Conservation (phyloP, 148 eudicot species). For the Fagopyrum esculentum region DNA sequence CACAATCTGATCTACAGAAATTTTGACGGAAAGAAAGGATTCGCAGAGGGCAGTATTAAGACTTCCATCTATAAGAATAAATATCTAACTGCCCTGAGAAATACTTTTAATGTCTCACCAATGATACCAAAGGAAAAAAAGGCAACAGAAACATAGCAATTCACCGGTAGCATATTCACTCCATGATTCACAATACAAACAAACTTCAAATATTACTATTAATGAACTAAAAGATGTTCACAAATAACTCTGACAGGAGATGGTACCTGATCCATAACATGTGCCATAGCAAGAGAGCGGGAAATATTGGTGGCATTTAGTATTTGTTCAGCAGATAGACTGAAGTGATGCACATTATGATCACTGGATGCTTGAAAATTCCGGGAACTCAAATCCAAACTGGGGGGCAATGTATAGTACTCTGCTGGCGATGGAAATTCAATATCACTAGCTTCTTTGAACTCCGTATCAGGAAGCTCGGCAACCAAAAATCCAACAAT, state of each 20-base stretch:
- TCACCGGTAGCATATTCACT: neutral
- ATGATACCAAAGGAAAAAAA: neutral
- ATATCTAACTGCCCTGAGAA: neutral
- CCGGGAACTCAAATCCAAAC: conserved; percentile 33
- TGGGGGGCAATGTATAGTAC: conserved; percentile 43
- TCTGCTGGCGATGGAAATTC: conserved; percentile 36
- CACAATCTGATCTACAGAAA: neutral
- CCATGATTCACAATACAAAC: neutral
- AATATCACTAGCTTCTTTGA: conserved; percentile 32
- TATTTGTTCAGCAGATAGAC: conserved; percentile 69
- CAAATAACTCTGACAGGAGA: neutral
- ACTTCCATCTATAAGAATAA: neutral
- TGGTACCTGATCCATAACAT: conserved; percentile 98
- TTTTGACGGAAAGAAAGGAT: neutral
- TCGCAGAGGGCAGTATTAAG: neutral
- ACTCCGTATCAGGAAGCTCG: conserved; percentile 61
- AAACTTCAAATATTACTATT: neutral
- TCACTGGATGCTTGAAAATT: conserved; percentile 31
- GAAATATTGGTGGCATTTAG: conserved; percentile 76
- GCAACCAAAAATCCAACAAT: conserved; percentile 97
- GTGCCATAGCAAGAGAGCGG: conserved; percentile 76
- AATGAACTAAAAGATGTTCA: neutral
- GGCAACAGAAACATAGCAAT: neutral
- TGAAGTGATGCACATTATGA: conserved; percentile 29
- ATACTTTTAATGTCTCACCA: neutral